phyloP scores from a whole-genome alignment of 1,284 basidiomycete species.

The Sanghuangporus baumii region DNA sequence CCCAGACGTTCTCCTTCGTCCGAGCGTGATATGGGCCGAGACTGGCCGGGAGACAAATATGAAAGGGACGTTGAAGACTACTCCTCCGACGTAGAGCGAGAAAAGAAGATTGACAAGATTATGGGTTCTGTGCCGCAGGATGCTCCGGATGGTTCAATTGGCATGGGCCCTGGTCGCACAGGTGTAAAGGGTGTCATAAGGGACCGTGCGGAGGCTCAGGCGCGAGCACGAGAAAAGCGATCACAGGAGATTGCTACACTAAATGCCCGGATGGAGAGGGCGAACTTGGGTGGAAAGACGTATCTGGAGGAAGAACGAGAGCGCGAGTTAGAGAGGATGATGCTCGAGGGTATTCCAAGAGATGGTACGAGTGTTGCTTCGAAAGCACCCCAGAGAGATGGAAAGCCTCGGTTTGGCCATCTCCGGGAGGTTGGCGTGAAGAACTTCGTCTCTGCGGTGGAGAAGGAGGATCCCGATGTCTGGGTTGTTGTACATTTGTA shows the following conservation, averaged over 20 bases:
- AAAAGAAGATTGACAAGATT: conserved; percentile 20
- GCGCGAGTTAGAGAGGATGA: conserved; percentile 34
- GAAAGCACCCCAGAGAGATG: conserved; percentile 29
- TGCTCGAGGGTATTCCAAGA: conserved; percentile 34
- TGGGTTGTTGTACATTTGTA: conserved; percentile 84
- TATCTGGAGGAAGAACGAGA: conserved; percentile 67
- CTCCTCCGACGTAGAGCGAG: conserved; percentile 10
- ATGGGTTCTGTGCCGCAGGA: conserved; percentile 23
- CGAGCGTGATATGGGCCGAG: conserved; percentile 42
- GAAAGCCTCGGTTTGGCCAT: conserved; percentile 66
- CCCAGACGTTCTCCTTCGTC: conserved; percentile 50
- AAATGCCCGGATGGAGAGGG: conserved; percentile 53
- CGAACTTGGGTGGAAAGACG: conserved; percentile 49
- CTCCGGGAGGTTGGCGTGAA: conserved; percentile 73
- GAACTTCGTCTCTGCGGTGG: conserved; percentile 72
- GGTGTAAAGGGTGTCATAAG: conserved; percentile 82
- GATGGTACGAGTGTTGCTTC: conserved; percentile 29
- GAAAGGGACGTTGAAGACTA: conserved; percentile 35
- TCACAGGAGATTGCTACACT: conserved; percentile 44
- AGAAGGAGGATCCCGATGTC: conserved; percentile 59
- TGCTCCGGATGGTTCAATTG: conserved; percentile 41
- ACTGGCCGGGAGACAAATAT: conserved; percentile 37
- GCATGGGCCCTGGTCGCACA: conserved; percentile 79
- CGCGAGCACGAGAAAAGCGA: conserved; percentile 42
- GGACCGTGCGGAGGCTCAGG: conserved; percentile 65